Base-by-base conservation (phyloP, 2,329 filamentous ascomycete genomes). In the Thielaviopsis musarum region DNA sequence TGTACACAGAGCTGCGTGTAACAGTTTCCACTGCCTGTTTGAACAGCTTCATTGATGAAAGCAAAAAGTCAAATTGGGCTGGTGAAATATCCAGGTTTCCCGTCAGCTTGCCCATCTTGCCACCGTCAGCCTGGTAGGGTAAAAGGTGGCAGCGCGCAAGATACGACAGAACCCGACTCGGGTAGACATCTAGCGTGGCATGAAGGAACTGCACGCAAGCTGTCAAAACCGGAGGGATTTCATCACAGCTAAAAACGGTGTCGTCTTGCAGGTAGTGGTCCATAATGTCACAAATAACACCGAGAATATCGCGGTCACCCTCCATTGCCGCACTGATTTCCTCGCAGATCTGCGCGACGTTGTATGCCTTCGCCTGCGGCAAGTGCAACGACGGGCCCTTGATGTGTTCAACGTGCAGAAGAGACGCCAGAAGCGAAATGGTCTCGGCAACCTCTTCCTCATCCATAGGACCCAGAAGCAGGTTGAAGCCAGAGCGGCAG, bases 141-240 rank as follows among this genome's bases (percentile, higher is more conserved):
- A 98, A 76, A 19, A 98, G 74, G 63, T 84, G 82, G 69, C 88
- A 94, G 60, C 88, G 83, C 3, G 85, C 82, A 66, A 98, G 78
- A 68, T 91, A 88, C 3, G 91, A 90, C 91, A 93, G 97, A 5
- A 95, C 83, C 62, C 91, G 79, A 60, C 86, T 87, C 0, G 93
- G 91, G 57, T 85, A 81, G n/a, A 79, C 86, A 65, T 78, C 76
- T 26, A 93, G 71, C 19, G 94, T 73, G 2, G 85, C 82, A 64
- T 86, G 80, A 45, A 95, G 74, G 66, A 97, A 96, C 58, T 89
- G 84, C 22, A 91, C 72, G 68, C 89, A 95, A 24, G 87, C 82
- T 12, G 75, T 74, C 59, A 84, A 69, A 54, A 91, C 78, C 1
- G 84, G 76, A 28, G 94, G 76, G 41, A 83, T 80, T 51, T 84